phyloP scores from a whole-genome alignment of 805 yeast genomes.

The Blastobotrys mokoenaii region DNA sequence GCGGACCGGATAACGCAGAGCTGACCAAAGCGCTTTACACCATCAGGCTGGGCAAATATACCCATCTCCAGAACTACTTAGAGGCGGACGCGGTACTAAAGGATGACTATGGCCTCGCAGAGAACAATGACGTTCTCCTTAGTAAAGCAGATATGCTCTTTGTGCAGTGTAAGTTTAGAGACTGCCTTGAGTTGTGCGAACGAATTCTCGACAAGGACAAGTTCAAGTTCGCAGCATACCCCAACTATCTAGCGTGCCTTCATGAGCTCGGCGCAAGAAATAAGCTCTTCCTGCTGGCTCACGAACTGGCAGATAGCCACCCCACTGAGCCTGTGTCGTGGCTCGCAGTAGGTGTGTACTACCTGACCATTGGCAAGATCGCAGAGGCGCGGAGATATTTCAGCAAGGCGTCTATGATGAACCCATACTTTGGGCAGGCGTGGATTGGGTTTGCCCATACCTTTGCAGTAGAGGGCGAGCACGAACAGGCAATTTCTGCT shows the following conservation, averaged over 20 bases:
- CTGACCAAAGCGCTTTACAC: slow-evolving; percentile 70
- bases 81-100: slow-evolving; percentile 58
- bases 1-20: slow-evolving; percentile 67
- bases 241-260: slow-evolving; percentile 73
- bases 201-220: slow-evolving; percentile 42
- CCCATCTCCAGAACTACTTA: slow-evolving; percentile 44
- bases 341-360: slow-evolving; percentile 89
- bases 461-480: slow-evolving; percentile 97
- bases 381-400: slow-evolving; percentile 81
- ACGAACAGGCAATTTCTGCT: slow-evolving; percentile 95
- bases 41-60: slow-evolving; percentile 64
- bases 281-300: slow-evolving; percentile 71
- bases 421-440: slow-evolving; percentile 87
- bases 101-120: slow-evolving; percentile 64
- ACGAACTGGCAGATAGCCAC: slow-evolving; percentile 74
- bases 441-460: slow-evolving; percentile 99
- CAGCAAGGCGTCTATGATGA: slow-evolving; percentile 78
- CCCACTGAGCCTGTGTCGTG: slow-evolving; percentile 81
- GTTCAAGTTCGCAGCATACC: slow-evolving; percentile 61
- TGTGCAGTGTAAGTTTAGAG: slow-evolving; percentile 69
- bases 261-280: slow-evolving; percentile 79
- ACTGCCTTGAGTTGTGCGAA: slow-evolving; percentile 71
- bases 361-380: slow-evolving; percentile 61
- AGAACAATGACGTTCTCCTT: slow-evolving; percentile 60
- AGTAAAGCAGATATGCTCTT: slow-evolving; percentile 63